Evolutionary conservation across 192 early-diverging fungal species (phyloP), one percentile per base, ranked within the genome.

Genomic region (Lobosporangium transversale): DNA sequence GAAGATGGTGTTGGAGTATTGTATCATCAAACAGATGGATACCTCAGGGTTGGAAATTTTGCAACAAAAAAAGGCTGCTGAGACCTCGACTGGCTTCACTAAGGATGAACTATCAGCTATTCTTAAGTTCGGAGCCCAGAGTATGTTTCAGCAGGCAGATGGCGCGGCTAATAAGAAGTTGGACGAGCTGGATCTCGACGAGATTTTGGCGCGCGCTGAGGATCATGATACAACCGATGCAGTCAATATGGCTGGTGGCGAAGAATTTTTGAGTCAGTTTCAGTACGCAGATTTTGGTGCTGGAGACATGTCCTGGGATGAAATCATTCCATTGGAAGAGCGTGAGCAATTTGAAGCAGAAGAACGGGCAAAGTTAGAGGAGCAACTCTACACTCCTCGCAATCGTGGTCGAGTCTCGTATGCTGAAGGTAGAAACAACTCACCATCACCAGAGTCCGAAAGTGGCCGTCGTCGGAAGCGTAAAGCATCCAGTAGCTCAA

Each of bases 1-100:
- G 69, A 99, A 99, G 80, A 98, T 98, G 97, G 96, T 99, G 24
- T 84, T 99, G 8, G 98, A 99, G 81, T 98, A 98, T 83, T 96
- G 94, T 73, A 95, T 99, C 73, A 99, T 99, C 81, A 97, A 96
- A 73, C 93, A 95, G 70, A 98, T 99, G 97, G 96, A 98, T 76
- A 97, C 95, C 11, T 93, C 95, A 14, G 95, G 95, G 0, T 85
- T 89, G 78, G 88, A 88, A 62, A 83, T 92, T 40, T 69, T 91
- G 57, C 84, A 83, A 33, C 69, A 82, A 55, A 82, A 83, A 36
- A 70, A 80, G 24, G 70, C 84, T 0, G 65, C 79, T n/a, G 74
- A 70, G 1, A 80, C 80, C 3, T 67, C 79, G 14, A 75, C 71
- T 12, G 81, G 89, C 29, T 91, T 96, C 53, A 88, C 89, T 36